Base-by-base conservation (phyloP, 371 early-diverging fungal species). In the Syncephalastrum monosporum region DNA sequence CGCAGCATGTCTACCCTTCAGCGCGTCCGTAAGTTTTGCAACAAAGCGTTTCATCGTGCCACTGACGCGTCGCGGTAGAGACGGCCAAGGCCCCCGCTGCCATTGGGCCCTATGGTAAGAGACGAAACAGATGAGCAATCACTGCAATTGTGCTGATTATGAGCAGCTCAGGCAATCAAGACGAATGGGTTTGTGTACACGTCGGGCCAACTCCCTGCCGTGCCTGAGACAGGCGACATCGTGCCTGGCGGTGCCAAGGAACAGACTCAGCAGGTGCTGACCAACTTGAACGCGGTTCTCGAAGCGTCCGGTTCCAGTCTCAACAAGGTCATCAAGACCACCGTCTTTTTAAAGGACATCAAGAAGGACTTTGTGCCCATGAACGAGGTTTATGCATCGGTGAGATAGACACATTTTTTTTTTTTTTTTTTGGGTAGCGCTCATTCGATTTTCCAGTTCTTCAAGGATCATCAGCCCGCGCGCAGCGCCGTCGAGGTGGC, bases 401-500 rank as follows among this genome's bases (percentile, higher is more conserved):
- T 82, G 57, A 63, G 60, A 25, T 23, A 33, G 2, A 33, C 3
- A 33, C 38, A 33, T 5, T 33, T 33, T 16, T 7, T 19, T 47
- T 47, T 47, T 13, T 47, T 47, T 47, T 14, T 47, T 27, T 27
- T 27, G 27, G 19, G 10, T 12, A 21, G 24, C n/a, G 16, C 19
- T 29, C 33, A 33, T 46, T 14, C 19, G n/a, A 46, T 8, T 46
- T 15, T 33, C 16, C 55, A 60, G 67, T 88, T 89, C 69, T 74
- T 75, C 43, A 60, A 57, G 14, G 46, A 44, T 10, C 82, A 79
- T 58, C 79, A 83, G 43, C 93, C 93, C 29, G 91, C 91, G 10
- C 85, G 93, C 47, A 84, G 89, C 43, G 85, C 89, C 42, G 86
- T 93, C 53, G 82, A 93, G 69, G 92, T 92, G 53, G 92, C 89